Base-by-base conservation (phyloP, 2,329 filamentous ascomycete genomes). In the Chaetoscypha palmicola region DNA sequence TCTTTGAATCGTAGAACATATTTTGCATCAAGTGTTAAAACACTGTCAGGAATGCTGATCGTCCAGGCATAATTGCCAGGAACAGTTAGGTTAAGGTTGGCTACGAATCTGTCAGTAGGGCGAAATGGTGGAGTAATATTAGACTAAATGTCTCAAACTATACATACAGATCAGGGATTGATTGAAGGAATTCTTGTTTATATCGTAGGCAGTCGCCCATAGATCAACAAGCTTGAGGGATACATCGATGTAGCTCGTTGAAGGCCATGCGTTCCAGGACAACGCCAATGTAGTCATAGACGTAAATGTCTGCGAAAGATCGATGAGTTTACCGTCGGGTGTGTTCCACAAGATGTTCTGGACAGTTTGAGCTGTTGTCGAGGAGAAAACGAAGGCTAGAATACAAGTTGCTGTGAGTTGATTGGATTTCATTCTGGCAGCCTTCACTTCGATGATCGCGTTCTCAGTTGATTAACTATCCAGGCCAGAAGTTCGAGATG, bases 41-140 rank as follows among this genome's bases (percentile, higher is more conserved):
- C 38, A 2, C 8, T 23, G 22, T 38, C 36, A 21, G 46, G 42
- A 20, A 46, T 46, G 5, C 33, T 22, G 21, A 49, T 49, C 3
- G 43, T 43, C 46, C 46, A 49, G 4, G 42, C 37, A 26, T 32
- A 42, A 10, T 40, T 23, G 52, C 55, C 5, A 49, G 66, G 16
- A 62, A 66, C n/a, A 67, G 68, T 54, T 56, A 66, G 2, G 56
- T 67, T 9, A 61, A 49, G 19, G 19, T 41, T 45, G 17, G n/a
- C 46, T 49, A n/a, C n/a, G n/a, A n/a, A n/a, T n/a, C n/a, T n/a
- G n/a, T n/a, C n/a, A n/a, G n/a, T n/a, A n/a, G n/a, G n/a, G n/a
- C n/a, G n/a, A n/a, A n/a, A n/a, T n/a, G n/a, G n/a, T n/a, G n/a
- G n/a, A n/a, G n/a, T n/a, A n/a, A n/a, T n/a, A n/a, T n/a, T n/a